phyloP scores from a whole-genome alignment of 495 filamentous ascomycete species.

The Daldinia childiae region DNA sequence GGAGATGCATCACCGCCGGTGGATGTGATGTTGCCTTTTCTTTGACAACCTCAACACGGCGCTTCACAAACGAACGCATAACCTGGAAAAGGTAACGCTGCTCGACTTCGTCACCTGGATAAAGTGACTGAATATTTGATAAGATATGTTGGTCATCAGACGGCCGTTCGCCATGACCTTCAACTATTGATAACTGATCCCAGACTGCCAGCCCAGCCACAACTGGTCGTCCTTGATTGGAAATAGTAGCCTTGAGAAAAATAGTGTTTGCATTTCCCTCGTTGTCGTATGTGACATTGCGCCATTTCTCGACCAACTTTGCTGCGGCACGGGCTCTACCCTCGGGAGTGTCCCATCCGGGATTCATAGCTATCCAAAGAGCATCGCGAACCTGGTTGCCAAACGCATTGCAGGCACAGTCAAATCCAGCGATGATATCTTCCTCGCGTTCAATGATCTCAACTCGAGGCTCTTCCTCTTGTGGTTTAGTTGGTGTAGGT shows the following conservation, averaged over 20 bases:
- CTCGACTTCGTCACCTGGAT: constrained; percentile 51
- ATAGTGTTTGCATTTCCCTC: constrained; percentile 53
- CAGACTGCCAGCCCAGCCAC: constrained; percentile 57
- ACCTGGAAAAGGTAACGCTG: constrained; percentile 51
- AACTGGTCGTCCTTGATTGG: constrained; percentile 30
- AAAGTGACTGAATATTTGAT: constrained; percentile 46
- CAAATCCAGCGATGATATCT: constrained; percentile 33
- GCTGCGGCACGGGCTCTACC: constrained; percentile 44
- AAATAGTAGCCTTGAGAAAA: constrained; percentile 57
- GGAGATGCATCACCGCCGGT: constrained; percentile 51
- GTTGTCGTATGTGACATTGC: constrained; percentile 40
- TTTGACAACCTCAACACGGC: constrained; percentile 46
- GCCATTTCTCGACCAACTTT: constrained; percentile 48
- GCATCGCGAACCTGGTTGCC: constrained; percentile 52
- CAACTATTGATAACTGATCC: constrained; percentile 44
- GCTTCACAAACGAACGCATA: constrained; percentile 41
- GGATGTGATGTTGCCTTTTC: constrained; percentile 41
- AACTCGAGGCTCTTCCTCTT: constrained; percentile 19
- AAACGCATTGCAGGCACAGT: constrained; percentile 48
- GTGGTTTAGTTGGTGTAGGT: not conserved
- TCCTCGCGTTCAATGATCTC: constrained; percentile 35
- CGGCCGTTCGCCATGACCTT: constrained; percentile 51
- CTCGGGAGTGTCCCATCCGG: constrained; percentile 53
- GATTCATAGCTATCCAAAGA: constrained; percentile 56
- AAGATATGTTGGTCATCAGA: constrained; percentile 33